A percentile compares a stretch with the other conserved stretches of the same genome.
These are phyloP conservation scores for Coniella lustricola DNA, from an alignment of 2,329 filamentous ascomycete genomes.

Conservation along the genomic window DNA sequence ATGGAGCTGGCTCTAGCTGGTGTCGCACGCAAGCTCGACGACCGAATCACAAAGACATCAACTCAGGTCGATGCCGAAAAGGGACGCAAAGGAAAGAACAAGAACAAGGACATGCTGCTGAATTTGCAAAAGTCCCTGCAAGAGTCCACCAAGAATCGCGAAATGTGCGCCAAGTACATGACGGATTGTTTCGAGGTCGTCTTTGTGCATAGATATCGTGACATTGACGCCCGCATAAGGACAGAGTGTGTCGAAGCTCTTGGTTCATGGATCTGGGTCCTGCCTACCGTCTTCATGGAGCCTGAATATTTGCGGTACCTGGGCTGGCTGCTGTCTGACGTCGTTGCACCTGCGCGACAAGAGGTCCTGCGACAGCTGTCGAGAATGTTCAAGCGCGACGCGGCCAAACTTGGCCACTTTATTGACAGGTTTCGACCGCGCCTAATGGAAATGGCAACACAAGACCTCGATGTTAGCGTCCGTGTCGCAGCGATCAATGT, in stretches of 20 bases:
- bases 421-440: slow-evolving; percentile 85
- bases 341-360: slow-evolving; percentile 63
- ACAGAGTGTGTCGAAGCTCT: slow-evolving; percentile 82
- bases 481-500: slow-evolving; percentile 75
- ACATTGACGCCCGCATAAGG: slow-evolving; percentile 83
- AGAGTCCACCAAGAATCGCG: slow-evolving; percentile 62
- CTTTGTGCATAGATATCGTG: slow-evolving; percentile 92
- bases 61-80: slow-evolving; percentile 74
- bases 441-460: slow-evolving; percentile 85
- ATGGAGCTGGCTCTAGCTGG: slow-evolving; percentile 67
- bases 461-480: slow-evolving; percentile 74
- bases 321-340: slow-evolving; percentile 90
- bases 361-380: slow-evolving; percentile 81
- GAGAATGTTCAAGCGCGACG: slow-evolving; percentile 70
- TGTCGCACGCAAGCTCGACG: slow-evolving; percentile 37
- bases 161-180: slow-evolving; percentile 63
- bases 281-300: slow-evolving; percentile 85
- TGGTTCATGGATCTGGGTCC: slow-evolving; percentile 77
- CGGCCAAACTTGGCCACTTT: slow-evolving; percentile 81
- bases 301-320: slow-evolving; percentile 86
- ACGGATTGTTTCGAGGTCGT: slow-evolving; percentile 86
- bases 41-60: slow-evolving; percentile 64
- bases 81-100: slow-evolving; percentile 55
- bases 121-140: slow-evolving; percentile 67
- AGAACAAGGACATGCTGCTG: slow-evolving; percentile 71